Evolutionary conservation across 2,329 filamentous ascomycete species (phyloP).

Genomic region (Hypocrella siamensis): DNA sequence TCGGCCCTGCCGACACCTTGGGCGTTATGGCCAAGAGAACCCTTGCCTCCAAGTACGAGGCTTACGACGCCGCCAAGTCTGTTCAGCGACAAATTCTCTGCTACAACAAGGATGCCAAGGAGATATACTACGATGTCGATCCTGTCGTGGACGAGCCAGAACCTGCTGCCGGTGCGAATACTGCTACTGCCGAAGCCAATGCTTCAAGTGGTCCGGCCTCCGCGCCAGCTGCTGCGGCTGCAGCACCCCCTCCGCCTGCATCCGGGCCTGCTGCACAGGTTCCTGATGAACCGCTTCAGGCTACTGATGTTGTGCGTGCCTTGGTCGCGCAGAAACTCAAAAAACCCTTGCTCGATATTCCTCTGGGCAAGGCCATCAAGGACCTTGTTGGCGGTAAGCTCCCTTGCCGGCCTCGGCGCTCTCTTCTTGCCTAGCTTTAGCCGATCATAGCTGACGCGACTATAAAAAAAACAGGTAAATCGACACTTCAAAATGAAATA

Average conservation of each 20-base stretch:
- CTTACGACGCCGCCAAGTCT: slow-evolving; percentile 92
- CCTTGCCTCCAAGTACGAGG: slow-evolving; percentile 92
- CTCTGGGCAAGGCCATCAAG: slow-evolving; percentile 93
- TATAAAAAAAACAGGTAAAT: slow-evolving; percentile 70
- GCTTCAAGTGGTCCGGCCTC: slow-evolving; percentile 28
- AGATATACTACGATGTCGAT: slow-evolving; percentile 98
- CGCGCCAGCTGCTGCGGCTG: slow-evolving; percentile 22
- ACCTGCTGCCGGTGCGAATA: slow-evolving; percentile 31
- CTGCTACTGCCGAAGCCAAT: slow-evolving; percentile 33
- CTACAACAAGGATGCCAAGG: slow-evolving; percentile 98
- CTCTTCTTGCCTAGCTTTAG: not conserved
- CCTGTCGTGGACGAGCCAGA: slow-evolving; percentile 82
- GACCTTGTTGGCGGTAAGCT: slow-evolving; percentile 86
- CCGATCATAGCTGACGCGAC: too few species aligned
- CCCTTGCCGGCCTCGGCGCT: not conserved
- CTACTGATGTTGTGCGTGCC: slow-evolving; percentile 76
- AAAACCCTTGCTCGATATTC: slow-evolving; percentile 78
- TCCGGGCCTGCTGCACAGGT: slow-evolving; percentile 79
- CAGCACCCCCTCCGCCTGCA: slow-evolving; percentile 38
- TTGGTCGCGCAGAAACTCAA: slow-evolving; percentile 96
- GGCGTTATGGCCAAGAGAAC: slow-evolving; percentile 97
- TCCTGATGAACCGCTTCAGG: slow-evolving; percentile 72
- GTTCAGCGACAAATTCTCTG: slow-evolving; percentile 95
- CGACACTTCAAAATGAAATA: slow-evolving; percentile 96
- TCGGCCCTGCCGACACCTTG: slow-evolving; percentile 91